Evolutionary conservation across 257 asterid genomes (phyloP), one percentile per base, ranked within the genome.

Genomic region (Gardenia jasminoides): DNA sequence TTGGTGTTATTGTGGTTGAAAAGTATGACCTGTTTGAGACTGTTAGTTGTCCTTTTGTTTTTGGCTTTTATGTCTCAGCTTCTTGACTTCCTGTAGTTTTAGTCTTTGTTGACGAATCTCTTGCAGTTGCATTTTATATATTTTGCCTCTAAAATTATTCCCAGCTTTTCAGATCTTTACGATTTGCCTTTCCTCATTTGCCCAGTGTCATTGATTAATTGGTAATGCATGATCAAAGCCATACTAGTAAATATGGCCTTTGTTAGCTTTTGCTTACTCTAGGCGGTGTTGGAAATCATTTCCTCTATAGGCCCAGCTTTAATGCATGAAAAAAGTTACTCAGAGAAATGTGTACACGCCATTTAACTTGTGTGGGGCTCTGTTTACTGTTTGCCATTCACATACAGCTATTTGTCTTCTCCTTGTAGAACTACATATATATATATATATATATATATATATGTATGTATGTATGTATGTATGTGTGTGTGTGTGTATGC

Each of bases 31-130:
- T 11, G n/a, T 54, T 67, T 39, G 39, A 65, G 44, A 64, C 24
- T 68, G 44, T 36, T n/a, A 8, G 54, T 56, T 41, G 43, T 56
- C 28, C 52, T 15, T 41, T 24, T 67, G 10, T 52, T 26, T 41
- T 15, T n/a, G 11, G 56, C 22, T 64, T 22, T 8, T 41, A 10
- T 30, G 56, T 47, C 66, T 79, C 28, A 31, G 54, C 48, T 64
- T 64, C 33, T n/a, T 19, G 33, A 47, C 3, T 36, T 10, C 19
- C 5, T 46, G n/a, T 65, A 10, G 13, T 46, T 31, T 44, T 65
- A 74, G 59, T 72, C 61, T 24, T 17, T 79, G 26, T 64, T 64
- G 56, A 15, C 9, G 46, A 62, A 65, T n/a, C 59, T 61, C 72
- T 16, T 72, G 56, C 19, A 17, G 41, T 20, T 6, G 10, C n/a